phyloP scores from a whole-genome alignment of 2,329 filamentous ascomycete species.

The Raffaelea deltoideospora region DNA sequence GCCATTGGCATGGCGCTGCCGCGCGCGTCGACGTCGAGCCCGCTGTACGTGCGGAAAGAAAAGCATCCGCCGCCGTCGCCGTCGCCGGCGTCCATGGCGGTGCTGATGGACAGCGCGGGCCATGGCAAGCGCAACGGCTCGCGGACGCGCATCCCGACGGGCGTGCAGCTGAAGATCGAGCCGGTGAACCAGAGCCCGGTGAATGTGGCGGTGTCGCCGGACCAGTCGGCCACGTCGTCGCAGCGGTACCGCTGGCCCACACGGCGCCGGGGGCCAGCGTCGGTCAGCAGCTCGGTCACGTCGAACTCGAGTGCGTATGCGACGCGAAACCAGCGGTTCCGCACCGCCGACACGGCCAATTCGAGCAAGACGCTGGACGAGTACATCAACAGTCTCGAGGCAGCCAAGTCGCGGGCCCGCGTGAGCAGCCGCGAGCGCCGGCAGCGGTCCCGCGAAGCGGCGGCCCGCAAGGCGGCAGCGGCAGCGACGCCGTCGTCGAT shows the following conservation, averaged over 20 bases:
- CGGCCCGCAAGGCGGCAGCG: no score
- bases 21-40: conserved; percentile 52
- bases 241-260: conserved; percentile 39
- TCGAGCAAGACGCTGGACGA: conserved; percentile 59
- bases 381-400: conserved; percentile 75
- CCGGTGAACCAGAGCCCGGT: conserved; percentile 25
- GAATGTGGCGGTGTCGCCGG: conserved; percentile 39
- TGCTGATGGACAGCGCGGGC: conserved; percentile 45
- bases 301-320: conserved; percentile 32
- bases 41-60: conserved; percentile 34
- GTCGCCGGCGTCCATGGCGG: conserved; percentile 46
- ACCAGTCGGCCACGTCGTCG: conserved; percentile 38
- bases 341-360: conserved; percentile 28
- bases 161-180: conserved; percentile 45
- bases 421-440: conserved; percentile 36
- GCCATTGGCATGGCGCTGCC: conserved; percentile 32
- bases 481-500: no score
- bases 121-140: conserved; percentile 52
- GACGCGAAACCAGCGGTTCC: conserved; percentile 24
- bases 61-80: conserved; percentile 52
- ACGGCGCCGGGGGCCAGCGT: conserved; percentile 37
- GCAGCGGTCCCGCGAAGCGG: background rate
- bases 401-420: conserved; percentile 48
- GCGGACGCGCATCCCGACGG: conserved; percentile 63
- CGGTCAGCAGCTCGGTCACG: conserved; percentile 40